Base-by-base conservation (phyloP, 371 early-diverging fungal species). In the Furculomyces boomerangus region DNA sequence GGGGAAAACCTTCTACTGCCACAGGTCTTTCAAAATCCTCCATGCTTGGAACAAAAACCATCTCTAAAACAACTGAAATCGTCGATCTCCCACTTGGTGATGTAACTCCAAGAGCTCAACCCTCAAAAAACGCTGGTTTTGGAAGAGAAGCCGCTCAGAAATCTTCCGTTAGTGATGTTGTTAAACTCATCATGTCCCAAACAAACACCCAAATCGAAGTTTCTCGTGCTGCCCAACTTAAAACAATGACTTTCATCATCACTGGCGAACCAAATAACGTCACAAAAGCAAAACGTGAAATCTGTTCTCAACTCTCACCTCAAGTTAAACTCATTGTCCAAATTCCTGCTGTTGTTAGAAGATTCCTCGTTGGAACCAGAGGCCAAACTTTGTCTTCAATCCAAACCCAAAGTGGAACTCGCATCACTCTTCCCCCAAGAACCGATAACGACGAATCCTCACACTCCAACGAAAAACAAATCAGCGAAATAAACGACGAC, bases 131-230 rank as follows among this genome's bases (percentile, higher is more conserved):
- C n/a, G 39, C 30, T 7, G 56, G 54, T 30, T 70, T 70, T 40
- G 53, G 53, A 13, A 39, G 25, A 59, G 71, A 72, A 28, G 60
- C 72, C 31, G 71, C 73, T 53, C 74, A 74, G 63, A 80, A 80
- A 60, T 58, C 60, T 20, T 64, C 74, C 39, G 72, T 74, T 30
- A 76, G 76, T 43, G 85, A 86, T 57, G 72, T 81, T 22, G 80
- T 81, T 64, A 82, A 81, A 64, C 67, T 74, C 49, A 82, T 86
- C 50, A 81, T 75, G 69, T 61, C 70, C 50, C 70, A 75, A 51
- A 81, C 82, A 2, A 74, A 77, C 37, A 87, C 90, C n/a, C 73
- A 76, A 25, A 90, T 93, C 57, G 90, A 93, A 53, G 77, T 84
- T 24, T 87, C 90, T 39, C 82, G 83, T 48, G 82, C 86, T 70